Evolutionary conservation across 2,329 filamentous ascomycete species (phyloP), one percentile per base, ranked within the genome.

Genomic region (Chaetoscypha palmicola): DNA sequence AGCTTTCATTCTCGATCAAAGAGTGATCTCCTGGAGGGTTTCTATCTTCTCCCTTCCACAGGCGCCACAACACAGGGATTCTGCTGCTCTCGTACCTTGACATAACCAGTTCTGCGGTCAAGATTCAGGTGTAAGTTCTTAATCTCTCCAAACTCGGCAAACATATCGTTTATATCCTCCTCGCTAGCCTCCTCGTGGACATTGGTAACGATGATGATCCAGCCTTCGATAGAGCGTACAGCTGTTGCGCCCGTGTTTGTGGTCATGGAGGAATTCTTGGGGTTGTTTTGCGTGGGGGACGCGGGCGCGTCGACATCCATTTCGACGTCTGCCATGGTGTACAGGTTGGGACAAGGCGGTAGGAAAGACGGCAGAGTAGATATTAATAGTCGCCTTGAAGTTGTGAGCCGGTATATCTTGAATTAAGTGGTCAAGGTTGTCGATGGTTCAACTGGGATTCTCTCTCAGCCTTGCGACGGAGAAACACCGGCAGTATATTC

Each of bases 111-210:
- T 58, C 87, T 73, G 42, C 86, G 73, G 62, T 92, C 86, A 50
- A 92, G 69, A 61, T 92, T 92, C 61, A 92, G 66, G 60, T 92
- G 86, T 61, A 91, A 63, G 61, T 92, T 92, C 73, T 89, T 89
- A 59, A 92, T 87, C 66, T 91, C 84, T 56, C 87, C 87, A 60
- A 76, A 92, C 58, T 92, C 86, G 58, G 79, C 83, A 63, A 92
- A 92, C 64, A 80, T 74, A 63, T 92, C 87, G 58, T 84, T 83
- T 45, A 92, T 64, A 35, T 86, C 81, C 68, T 92, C 86, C 67
- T 92, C 86, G 56, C 83, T 84, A 38, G 86, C 85, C 65, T 92
- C 86, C 62, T 92, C 86, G 68, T 92, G 86, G 24, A 92, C 83
- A 60, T 92, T 92, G 41, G 86, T 90, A 53, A 86, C 86, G 51